A percentile compares a stretch with the other conserved stretches of the same genome.
Evolutionary conservation across 805 yeast species (phyloP).

Genomic region (Ogataea methylovora): DNA sequence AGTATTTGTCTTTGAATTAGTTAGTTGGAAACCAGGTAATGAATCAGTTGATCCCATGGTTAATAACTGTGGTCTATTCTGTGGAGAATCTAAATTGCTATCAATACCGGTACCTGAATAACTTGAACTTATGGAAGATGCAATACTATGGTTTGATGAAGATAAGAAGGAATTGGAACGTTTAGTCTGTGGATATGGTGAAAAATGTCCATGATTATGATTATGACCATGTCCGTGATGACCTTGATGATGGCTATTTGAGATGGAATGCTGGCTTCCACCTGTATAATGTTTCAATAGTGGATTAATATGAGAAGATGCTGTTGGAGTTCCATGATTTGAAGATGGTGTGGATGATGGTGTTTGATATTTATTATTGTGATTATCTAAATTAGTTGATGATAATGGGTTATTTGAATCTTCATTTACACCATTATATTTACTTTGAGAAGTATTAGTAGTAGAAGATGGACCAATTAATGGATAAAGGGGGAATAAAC

Average conservation of each 20-base stretch:
- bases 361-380: slow-evolving; percentile 8
- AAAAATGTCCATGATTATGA: slow-evolving; percentile 8
- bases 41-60: slow-evolving; percentile 17
- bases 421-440: too few species aligned
- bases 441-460: not conserved
- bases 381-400: slow-evolving; percentile 14
- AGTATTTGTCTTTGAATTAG: slow-evolving; percentile 25
- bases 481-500: slow-evolving; percentile 25
- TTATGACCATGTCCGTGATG: not conserved
- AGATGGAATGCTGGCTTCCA: slow-evolving; percentile 4
- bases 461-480: slow-evolving; percentile 23
- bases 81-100: slow-evolving; percentile 2
- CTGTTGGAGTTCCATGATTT: too few species aligned
- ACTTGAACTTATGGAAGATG: slow-evolving; percentile 12
- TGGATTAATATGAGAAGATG: too few species aligned
- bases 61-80: slow-evolving; percentile 19
- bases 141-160: slow-evolving; percentile 15
- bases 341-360: slow-evolving; percentile 1
- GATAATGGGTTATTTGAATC: too few species aligned
- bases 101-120: slow-evolving; percentile 13
- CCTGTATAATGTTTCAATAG: slow-evolving; percentile 2
- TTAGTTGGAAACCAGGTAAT: slow-evolving; percentile 16
- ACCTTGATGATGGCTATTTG: slow-evolving; percentile 1
- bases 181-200: slow-evolving; percentile 6
- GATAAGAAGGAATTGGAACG: slow-evolving; percentile 18